phyloP scores from a whole-genome alignment of 371 early-diverging fungal species.

The Blakeslea trispora region DNA sequence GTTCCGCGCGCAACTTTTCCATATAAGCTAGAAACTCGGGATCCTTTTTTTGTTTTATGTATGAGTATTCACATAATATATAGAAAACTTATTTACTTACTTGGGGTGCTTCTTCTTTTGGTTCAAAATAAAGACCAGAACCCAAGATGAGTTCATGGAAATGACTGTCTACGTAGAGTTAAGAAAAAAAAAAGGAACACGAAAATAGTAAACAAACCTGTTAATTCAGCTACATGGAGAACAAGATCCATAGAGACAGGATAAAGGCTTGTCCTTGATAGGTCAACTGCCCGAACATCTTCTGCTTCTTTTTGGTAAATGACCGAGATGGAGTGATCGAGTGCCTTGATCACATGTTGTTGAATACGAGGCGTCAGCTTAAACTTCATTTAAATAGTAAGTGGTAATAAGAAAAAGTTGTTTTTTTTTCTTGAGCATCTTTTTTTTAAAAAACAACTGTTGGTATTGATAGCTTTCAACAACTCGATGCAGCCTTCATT shows the following conservation, averaged over 20 bases:
- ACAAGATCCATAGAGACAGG: conserved; percentile 31
- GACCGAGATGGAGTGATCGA: conserved; percentile 13
- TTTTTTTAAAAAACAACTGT: too few relatives aligned
- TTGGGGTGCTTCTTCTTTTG: conserved; percentile 28
- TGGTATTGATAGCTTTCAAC: too few relatives aligned
- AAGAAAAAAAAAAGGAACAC: too few relatives aligned
- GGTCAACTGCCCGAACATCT: conserved; percentile 9
- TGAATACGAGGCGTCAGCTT: conserved; percentile 32
- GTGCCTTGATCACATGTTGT: conserved; percentile 12
- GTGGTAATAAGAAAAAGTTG: conserved; percentile 1
- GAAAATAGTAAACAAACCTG: too few relatives aligned
- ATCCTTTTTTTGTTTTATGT: too few relatives aligned
- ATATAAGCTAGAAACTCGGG: conserved; percentile 37
- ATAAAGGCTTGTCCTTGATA: conserved; percentile 12
- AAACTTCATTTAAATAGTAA: conserved; percentile 24
- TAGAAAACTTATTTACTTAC: too few relatives aligned
- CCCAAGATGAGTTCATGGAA: conserved; percentile 42
- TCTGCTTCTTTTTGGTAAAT: conserved; percentile 29
- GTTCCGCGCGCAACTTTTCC: conserved; percentile 33
- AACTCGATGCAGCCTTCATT: conserved; percentile 2
- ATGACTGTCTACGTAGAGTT: conserved; percentile 19
- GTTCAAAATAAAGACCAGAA: conserved; percentile 31
- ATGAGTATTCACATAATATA: too few relatives aligned
- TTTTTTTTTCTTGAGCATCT: neutral
- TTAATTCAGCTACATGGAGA: conserved; percentile 11